Base-by-base conservation (phyloP, 306 rosid genomes). In the Cucumis melo region DNA sequence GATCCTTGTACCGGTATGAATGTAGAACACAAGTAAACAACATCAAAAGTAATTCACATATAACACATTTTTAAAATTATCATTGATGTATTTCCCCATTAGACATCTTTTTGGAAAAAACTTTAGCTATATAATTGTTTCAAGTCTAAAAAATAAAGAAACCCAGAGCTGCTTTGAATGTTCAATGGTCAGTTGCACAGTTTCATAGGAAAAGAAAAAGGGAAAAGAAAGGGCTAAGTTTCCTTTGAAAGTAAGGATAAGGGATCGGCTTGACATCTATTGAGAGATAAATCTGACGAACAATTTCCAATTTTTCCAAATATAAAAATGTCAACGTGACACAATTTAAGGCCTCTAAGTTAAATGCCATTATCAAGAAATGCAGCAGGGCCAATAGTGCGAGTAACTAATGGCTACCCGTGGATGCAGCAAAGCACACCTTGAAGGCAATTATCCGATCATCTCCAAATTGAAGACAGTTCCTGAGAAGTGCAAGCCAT, bases 281-380 rank as follows among this genome's bases (percentile, higher is more conserved):
- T 32, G 10, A 50, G 19, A 51, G 36, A 53, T 50, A 11, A 29
- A 73, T 32, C 77, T 53, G 23, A 73, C 17, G 14, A 73, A 51
- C 19, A 73, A 51, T 27, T 73, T 51, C 77, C 61, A 51, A 53
- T 17, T 29, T 73, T 29, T 19, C 12, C 48, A 10, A 73, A 23
- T 73, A 51, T 27, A 51, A 73, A 17, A 46, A 29, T 53, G 77
- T 73, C 62, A 29, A 73, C 77, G 53, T 73, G 60, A 51, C 46
- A 73, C 42, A 32, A 51, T 73, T 17, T 36, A 50, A 73, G 77
- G 77, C 77, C 77, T 50, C 76, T 51, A 53, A 50, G 77, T 73
- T 51, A 51, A 51, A 73, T 34, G 19, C 77, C 29, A 21, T 19
- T 73, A 53, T 32, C 77, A 73, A 73, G 77, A 73, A 73, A 73